A percentile compares a stretch with the other conserved stretches of the same genome.
Evolutionary conservation across 352 stramenopile species (phyloP).

Genomic region (Thalassiosira mediterranea): DNA sequence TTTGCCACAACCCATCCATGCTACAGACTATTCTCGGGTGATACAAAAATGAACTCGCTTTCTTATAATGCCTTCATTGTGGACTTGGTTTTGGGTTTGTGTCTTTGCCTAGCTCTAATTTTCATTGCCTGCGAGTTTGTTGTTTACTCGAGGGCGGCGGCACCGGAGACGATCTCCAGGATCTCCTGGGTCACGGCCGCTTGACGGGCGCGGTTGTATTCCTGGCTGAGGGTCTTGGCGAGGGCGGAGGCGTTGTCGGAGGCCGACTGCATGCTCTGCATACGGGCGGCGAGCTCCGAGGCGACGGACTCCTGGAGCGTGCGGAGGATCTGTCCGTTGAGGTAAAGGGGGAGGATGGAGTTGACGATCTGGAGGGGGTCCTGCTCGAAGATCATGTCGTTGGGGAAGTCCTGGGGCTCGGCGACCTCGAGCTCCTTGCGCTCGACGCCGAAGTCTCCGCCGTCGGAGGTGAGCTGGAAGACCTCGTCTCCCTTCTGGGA

Average conservation of each 20-base stretch:
- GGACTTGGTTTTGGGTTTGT: too few species aligned
- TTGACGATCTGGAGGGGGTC: conserved; percentile 89
- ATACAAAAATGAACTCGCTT: too few species aligned
- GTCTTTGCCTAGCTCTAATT: too few species aligned
- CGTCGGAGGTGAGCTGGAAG: conserved; percentile 86
- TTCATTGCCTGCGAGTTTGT: too few species aligned
- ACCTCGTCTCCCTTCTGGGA: conserved; percentile 86
- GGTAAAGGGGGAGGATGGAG: conserved; percentile 87
- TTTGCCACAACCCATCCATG: too few species aligned
- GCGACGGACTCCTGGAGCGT: conserved; percentile 88
- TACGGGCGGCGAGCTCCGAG: conserved; percentile 86
- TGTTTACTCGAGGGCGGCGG: conserved; percentile 80
- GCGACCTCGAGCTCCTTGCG: conserved; percentile 78
- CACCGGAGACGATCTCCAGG: conserved; percentile 88
- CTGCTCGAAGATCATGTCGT: conserved; percentile 90
- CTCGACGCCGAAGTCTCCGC: conserved; percentile 83
- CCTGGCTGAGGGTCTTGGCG: conserved; percentile 71
- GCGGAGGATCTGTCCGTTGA: conserved; percentile 87
- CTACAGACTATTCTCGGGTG: too few species aligned
- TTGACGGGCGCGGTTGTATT: conserved; percentile 87
- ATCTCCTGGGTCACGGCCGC: conserved; percentile 87
- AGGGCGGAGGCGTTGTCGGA: conserved; percentile 87
- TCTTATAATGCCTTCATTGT: too few species aligned
- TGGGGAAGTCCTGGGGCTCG: conserved; percentile 84
- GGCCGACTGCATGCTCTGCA: conserved; percentile 88